Evolutionary conservation across 176 grass and related monocot genomes (phyloP).

Genomic region (Triticum timopheevii): DNA sequence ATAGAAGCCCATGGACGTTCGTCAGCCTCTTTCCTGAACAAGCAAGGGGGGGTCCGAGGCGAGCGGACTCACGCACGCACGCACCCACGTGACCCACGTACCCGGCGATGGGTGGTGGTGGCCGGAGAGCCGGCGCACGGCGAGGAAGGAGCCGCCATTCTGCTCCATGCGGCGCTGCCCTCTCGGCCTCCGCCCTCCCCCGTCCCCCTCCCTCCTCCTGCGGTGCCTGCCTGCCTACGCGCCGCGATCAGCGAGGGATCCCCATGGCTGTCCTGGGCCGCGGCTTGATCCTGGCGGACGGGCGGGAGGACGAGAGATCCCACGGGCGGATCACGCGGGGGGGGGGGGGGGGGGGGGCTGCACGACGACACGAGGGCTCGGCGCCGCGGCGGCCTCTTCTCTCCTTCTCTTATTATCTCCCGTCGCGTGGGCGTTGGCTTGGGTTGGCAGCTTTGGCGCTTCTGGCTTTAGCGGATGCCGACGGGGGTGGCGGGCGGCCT

Average conservation of each 20-base stretch:
- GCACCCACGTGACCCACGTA: slow-evolving; percentile 17
- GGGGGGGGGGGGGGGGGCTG: background rate
- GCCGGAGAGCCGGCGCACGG: slow-evolving; percentile 63
- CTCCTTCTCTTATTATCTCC: background rate
- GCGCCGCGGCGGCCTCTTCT: slow-evolving; percentile 23
- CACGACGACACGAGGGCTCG: slow-evolving; percentile 7
- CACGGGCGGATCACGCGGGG: slow-evolving; percentile 39
- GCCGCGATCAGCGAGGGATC: slow-evolving; percentile 42
- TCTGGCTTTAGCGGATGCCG: background rate
- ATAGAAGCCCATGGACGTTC: background rate
- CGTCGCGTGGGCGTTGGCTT: slow-evolving; percentile 5
- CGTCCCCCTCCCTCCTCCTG: background rate
- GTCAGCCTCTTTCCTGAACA: background rate
- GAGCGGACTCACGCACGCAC: background rate
- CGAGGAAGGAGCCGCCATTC: slow-evolving; percentile 62
- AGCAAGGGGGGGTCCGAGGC: background rate
- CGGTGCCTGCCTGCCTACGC: slow-evolving; percentile 4
- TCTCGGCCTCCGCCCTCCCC: background rate
- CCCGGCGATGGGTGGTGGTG: slow-evolving; percentile 49
- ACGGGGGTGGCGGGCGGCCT: background rate
- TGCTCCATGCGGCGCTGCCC: slow-evolving; percentile 51
- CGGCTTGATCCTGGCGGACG: slow-evolving; percentile 26
- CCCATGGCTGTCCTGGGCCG: slow-evolving; percentile 12
- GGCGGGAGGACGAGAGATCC: slow-evolving; percentile 32
- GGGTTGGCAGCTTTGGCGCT: slow-evolving; percentile 29